phyloP scores from a whole-genome alignment of 2,329 filamentous ascomycete genomes.

The Thyridium curvatum region DNA sequence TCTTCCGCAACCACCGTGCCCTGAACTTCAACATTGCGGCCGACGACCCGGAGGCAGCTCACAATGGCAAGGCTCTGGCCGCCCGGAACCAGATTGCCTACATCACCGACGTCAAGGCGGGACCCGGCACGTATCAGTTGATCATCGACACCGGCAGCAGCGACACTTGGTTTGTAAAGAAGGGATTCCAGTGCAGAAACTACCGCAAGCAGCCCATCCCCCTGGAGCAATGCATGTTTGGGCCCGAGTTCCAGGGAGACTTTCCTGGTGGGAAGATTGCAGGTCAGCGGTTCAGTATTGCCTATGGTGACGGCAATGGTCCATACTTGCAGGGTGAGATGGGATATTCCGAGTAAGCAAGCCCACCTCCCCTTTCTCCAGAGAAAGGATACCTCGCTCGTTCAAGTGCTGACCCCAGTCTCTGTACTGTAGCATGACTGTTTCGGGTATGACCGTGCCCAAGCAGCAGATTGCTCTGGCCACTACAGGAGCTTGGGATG shows the following conservation, averaged over 20 bases:
- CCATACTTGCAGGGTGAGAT: conserved; percentile 20
- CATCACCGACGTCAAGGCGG: conserved; percentile 18
- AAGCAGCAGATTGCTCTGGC: conserved; percentile 24
- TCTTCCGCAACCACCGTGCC: conserved; percentile 2
- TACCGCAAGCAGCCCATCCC: conserved; percentile 8
- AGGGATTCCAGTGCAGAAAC: conserved; percentile 19
- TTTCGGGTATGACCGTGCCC: conserved; percentile 17
- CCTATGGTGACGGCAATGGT: conserved; percentile 16
- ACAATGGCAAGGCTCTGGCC: conserved; percentile 2
- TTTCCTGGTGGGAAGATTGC: conserved; percentile 20
- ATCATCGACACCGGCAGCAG: conserved; percentile 22
- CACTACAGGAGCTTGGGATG: conserved; percentile 18
- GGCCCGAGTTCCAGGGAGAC: conserved; percentile 17
- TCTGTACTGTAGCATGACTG: conserved; percentile 14
- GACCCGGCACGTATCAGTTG: conserved; percentile 15
- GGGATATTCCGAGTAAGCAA: conserved; percentile 19
- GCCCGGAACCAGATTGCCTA: conserved; percentile 19
- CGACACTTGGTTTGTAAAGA: conserved; percentile 21
- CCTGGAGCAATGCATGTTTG: conserved; percentile 17
- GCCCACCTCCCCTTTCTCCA: background rate
- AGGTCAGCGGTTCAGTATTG: conserved; percentile 19
- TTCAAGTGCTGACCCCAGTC: background rate
- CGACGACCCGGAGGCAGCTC: background rate
- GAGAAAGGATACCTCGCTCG: background rate
- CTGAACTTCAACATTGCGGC: background rate